phyloP scores from a whole-genome alignment of 2,329 filamentous ascomycete genomes.

The Paraconiothyrium sp. region DNA sequence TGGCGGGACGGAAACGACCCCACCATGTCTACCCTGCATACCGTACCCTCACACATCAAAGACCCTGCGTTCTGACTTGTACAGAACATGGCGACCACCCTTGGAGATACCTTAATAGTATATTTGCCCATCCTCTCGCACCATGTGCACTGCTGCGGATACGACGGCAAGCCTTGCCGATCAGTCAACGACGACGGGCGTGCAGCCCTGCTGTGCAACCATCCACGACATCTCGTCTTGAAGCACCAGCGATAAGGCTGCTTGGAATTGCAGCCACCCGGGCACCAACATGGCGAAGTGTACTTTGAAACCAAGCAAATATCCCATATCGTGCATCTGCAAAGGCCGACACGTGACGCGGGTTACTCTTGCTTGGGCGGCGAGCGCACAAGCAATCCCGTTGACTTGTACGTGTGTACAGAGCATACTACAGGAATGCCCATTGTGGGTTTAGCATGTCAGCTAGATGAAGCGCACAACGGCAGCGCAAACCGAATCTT shows the following conservation, averaged over 20 bases:
- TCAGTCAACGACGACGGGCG: slow-evolving; percentile 8
- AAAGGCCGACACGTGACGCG: not conserved
- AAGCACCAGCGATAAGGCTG: slow-evolving; percentile 26
- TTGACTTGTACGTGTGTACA: not conserved
- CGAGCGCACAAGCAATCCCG: not conserved
- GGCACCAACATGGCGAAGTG: not conserved
- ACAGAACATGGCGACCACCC: not conserved
- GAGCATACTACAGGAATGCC: not conserved
- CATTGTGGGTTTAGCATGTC: not conserved
- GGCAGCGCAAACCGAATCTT: not conserved
- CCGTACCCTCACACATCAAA: not conserved
- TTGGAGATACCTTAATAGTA: not conserved
- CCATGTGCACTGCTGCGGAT: not conserved
- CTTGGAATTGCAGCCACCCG: slow-evolving; percentile 19
- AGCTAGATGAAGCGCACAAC: not conserved
- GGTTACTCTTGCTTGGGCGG: not conserved
- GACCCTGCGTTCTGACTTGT: not conserved
- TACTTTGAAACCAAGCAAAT: not conserved
- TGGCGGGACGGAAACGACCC: not conserved
- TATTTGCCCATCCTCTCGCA: not conserved
- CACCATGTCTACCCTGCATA: slow-evolving; percentile 8
- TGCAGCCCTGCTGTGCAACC: slow-evolving; percentile 16
- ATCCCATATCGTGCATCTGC: not conserved
- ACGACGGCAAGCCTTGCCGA: slow-evolving; percentile 10
- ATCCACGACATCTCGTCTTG: slow-evolving; percentile 8